Percentiles rank a stretch among this genome's conserved stretches.
Evolutionary conservation across 345 rosid species (phyloP).

Genomic region (Firmiana major): DNA sequence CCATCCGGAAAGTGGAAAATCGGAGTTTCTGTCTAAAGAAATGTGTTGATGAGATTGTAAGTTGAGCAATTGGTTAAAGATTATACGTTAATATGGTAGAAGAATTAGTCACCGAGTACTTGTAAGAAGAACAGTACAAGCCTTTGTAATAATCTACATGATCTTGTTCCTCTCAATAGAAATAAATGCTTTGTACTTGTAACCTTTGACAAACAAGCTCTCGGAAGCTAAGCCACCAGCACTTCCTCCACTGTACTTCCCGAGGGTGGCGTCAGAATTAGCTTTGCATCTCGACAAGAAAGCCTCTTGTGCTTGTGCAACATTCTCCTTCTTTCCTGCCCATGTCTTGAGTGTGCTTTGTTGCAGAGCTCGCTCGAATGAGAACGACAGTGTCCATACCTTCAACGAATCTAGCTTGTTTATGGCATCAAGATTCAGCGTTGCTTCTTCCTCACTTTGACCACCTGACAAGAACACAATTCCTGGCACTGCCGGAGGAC

Average conservation of each 20-base stretch:
- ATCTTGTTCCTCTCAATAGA: not conserved
- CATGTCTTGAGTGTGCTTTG: slow-evolving; percentile 93
- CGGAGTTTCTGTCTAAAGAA: no score
- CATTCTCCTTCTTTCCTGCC: slow-evolving; percentile 77
- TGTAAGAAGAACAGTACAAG: not conserved
- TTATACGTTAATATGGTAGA: not conserved
- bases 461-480: slow-evolving; percentile 86
- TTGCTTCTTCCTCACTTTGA: slow-evolving; percentile 88
- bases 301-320: slow-evolving; percentile 64
- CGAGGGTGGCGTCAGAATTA: slow-evolving; percentile 82
- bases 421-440: slow-evolving; percentile 80
- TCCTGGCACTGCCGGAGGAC: slow-evolving; percentile 86
- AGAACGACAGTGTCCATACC: slow-evolving; percentile 95
- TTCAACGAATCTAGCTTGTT: slow-evolving; percentile 70
- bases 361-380: slow-evolving; percentile 91
- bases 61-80: not conserved
- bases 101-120: not conserved
- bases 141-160: not conserved
- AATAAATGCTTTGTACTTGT: slow-evolving; percentile 46
- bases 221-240: slow-evolving; percentile 71
- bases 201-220: slow-evolving; percentile 80
- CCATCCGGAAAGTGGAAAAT: no score
- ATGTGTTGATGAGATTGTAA: not conserved
- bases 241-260: slow-evolving; percentile 50
- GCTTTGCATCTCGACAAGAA: slow-evolving; percentile 79